These are phyloP conservation scores for Diaporthe capsici DNA, from an alignment of 2,329 filamentous ascomycete species.

Conservation along the genomic window DNA sequence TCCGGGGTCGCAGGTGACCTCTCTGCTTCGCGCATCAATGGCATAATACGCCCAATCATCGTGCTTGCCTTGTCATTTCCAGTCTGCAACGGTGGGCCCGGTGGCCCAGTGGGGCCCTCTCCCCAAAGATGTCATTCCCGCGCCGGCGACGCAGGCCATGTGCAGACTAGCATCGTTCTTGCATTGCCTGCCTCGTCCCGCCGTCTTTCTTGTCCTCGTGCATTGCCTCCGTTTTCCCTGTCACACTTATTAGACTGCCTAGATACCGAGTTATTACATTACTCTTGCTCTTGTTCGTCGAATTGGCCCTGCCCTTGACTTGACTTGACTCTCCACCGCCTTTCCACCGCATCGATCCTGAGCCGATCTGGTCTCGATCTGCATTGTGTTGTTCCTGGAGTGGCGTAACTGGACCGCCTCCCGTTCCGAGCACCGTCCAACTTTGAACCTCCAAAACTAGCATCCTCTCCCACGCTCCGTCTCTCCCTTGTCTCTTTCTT, in stretches of 20 bases:
- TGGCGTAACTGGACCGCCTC: slow-evolving; percentile 14
- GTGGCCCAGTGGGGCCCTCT: neutral
- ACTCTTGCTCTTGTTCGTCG: neutral
- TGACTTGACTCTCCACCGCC: slow-evolving; percentile 20
- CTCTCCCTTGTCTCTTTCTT: neutral
- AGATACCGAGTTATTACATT: neutral
- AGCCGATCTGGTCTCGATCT: slow-evolving; percentile 11
- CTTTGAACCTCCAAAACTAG: neutral
- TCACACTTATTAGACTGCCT: neutral
- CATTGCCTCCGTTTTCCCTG: slow-evolving; percentile 1
- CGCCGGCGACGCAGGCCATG: neutral
- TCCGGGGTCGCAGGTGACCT: slow-evolving; percentile 29
- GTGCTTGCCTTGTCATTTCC: slow-evolving; percentile 22
- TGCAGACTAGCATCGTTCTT: slow-evolving; percentile 17
- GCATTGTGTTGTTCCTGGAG: neutral
- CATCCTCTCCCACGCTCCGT: slow-evolving; percentile 19
- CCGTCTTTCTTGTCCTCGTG: slow-evolving; percentile 18
- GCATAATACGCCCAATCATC: slow-evolving; percentile 25
- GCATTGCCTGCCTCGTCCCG: slow-evolving; percentile 15
- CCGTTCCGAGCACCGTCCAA: neutral
- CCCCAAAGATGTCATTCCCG: slow-evolving; percentile 24
- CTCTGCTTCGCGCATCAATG: slow-evolving; percentile 2
- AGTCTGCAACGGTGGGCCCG: slow-evolving; percentile 21
- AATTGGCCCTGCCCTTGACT: neutral
- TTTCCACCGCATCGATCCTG: slow-evolving; percentile 3